Percentiles rank a stretch among this genome's conserved stretches.
Evolutionary conservation across 176 grass and related monocot species (phyloP).

Genomic region (Cenchrus americanus): DNA sequence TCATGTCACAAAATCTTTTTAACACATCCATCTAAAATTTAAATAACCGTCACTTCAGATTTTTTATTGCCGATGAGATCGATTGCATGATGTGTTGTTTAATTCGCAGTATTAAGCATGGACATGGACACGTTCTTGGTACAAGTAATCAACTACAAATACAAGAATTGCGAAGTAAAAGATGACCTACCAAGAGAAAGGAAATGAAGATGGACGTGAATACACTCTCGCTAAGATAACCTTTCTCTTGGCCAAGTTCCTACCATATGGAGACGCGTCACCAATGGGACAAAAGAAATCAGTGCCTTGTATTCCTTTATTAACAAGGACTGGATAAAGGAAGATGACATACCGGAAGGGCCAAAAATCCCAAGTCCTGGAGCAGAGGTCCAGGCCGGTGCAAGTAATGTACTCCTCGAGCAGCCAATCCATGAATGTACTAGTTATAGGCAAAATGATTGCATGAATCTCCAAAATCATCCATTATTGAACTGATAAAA

Average conservation of each 20-base stretch:
- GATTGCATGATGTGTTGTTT: not conserved
- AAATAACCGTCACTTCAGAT: conserved; percentile 7
- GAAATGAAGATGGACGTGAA: conserved; percentile 90
- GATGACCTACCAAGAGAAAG: conserved; percentile 75
- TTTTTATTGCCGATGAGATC: not conserved
- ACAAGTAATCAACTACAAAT: conserved; percentile 40
- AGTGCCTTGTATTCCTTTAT: conserved; percentile 28
- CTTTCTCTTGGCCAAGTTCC: conserved; percentile 86
- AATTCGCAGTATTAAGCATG: not conserved
- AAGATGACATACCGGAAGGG: conserved; percentile 70
- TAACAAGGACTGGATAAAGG: not conserved
- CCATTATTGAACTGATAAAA: conserved; percentile 42
- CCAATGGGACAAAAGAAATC: conserved; percentile 27
- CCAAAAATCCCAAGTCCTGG: conserved; percentile 96
- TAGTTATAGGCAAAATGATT: conserved; percentile 64
- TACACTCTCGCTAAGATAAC: conserved; percentile 88
- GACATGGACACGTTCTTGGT: not conserved
- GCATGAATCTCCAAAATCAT: conserved; percentile 53
- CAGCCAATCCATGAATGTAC: conserved; percentile 91
- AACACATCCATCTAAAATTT: conserved; percentile 1
- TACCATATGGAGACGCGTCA: conserved; percentile 38
- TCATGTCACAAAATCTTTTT: conserved; percentile 18
- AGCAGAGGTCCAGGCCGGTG: conserved; percentile 86
- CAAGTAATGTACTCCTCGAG: conserved; percentile 98
- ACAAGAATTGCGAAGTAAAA: conserved; percentile 10